Evolutionary conservation across 2,329 filamentous ascomycete genomes (phyloP), one percentile per base, ranked within the genome.

Genomic region (Penicillium sp.): DNA sequence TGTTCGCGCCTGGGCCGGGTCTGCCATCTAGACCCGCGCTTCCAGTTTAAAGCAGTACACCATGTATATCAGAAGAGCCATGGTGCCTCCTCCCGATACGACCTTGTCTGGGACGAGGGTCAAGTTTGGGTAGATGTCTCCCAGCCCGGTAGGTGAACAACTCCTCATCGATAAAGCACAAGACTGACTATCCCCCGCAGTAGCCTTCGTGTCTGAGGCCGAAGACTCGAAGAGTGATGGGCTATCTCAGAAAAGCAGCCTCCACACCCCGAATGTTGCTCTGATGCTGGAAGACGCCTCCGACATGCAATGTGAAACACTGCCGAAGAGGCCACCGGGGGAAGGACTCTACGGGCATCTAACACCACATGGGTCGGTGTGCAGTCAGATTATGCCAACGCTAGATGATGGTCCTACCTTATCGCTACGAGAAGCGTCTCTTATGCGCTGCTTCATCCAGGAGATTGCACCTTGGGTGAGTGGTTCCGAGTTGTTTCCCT

Each of bases 401-500:
- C 34, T 36, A 7, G 46, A 45, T 11, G 34, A 44, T 16, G 31
- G 33, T 3, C 32, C 46, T 3, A 25, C 37, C 9, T 36, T 64
- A 28, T 53, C 54, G 11, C 45, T 54, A 3, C 54, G 63, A 9
- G 64, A 67, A 43, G 63, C 63, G 21, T 58, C 48, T 15, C 36
- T 67, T 8, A 45, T 66, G 39, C 59, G 62, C 19, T 48, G 50
- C 13, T 67, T 64, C 23, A 65, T 65, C 11, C 57, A 60, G 3
- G 59, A 55, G 25, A 53, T 65, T 14, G 54, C 64, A 9, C 56
- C 59, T 5, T 63, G 59, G 59, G 63, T 67, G 38, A 41, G 52
- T 37, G 1, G 4, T 28, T 3, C 9, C 27, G 7, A n/a, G n/a
- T 23, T 23, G 7, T 23, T 7, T 23, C 21, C 21, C 21, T n/a